Base-by-base conservation (phyloP, 2,329 filamentous ascomycete species). In the Cytospora paraplurivora region DNA sequence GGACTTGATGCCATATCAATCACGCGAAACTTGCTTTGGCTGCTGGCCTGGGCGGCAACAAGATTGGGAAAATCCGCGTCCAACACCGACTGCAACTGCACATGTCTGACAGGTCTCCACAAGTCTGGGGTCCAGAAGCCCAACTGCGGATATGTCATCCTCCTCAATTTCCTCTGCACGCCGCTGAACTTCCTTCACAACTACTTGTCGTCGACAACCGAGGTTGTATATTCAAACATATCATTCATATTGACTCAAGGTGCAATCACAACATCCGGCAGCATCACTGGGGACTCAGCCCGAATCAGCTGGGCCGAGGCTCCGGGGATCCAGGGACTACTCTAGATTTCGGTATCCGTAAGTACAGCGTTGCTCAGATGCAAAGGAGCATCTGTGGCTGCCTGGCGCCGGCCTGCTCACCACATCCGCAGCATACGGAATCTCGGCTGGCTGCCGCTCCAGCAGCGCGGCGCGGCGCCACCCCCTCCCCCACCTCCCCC, bases 61-160 rank as follows among this genome's bases (percentile, higher is more conserved):
- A 60, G 33, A 65, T 62, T 41, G 63, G 59, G 56, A 56, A 38
- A 51, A 35, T 21, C 35, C 35, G 37, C 38, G 12, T 62, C 55
- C 41, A 58, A 49, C 10, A 56, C 34, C 60, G 63, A 63, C 33
- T 54, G 47, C 56, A 44, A 59, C 56, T 59, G 33, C 49, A 44
- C 33, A 59, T 62, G 27, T 59, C 44, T 59, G 51, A 37, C 54
- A 59, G 53, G 52, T 35, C 63, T 17, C 64, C 61, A 66, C 64
- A 8, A 52, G 50, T 21, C 44, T 50, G 54, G 64, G 62, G 55
- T 64, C 54, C 56, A 56, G 62, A 61, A 52, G 64, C 64, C 64
- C 64, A 66, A 64, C 54, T 66, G 64, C 64, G 64, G 64, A 64
- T 64, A 66, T 62, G 49, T 51, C 33, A 34, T 19, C 59, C 59